These are phyloP conservation scores for Pleurotus eryngii DNA, from an alignment of 768 basidiomycete species.

Conservation along the genomic window DNA sequence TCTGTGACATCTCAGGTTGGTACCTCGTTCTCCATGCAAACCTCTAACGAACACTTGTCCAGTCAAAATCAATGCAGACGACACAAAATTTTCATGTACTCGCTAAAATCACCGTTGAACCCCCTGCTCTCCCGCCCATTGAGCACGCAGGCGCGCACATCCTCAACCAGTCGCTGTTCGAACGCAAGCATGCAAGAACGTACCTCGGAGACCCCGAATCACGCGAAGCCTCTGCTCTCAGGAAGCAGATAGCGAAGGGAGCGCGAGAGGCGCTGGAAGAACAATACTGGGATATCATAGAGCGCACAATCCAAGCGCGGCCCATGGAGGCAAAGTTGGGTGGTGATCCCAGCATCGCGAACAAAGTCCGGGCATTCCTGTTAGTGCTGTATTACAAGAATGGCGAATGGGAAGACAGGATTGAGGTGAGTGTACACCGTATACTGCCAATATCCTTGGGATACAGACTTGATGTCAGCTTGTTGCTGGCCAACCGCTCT, in stretches of 20 bases:
- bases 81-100: constrained; percentile 72
- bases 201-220: constrained; percentile 70
- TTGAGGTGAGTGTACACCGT: constrained; percentile 61
- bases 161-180: constrained; percentile 73
- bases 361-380: constrained; percentile 88
- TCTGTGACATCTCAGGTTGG: constrained; percentile 58
- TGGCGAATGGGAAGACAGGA: constrained; percentile 83
- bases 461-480: constrained; percentile 40
- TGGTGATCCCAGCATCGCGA: constrained; percentile 85
- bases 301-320: constrained; percentile 75
- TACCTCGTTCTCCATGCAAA: constrained; percentile 11
- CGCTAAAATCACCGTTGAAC: constrained; percentile 73
- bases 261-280: constrained; percentile 81
- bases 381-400: constrained; percentile 74
- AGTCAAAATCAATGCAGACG: constrained; percentile 57
- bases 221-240: constrained; percentile 60
- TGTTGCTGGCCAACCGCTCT: constrained; percentile 83
- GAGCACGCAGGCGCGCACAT: constrained; percentile 82
- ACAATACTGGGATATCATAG: constrained; percentile 83
- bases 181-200: constrained; percentile 77
- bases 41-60: neutral
- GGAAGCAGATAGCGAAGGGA: constrained; percentile 75
- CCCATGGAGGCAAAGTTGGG: constrained; percentile 86
- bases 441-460: neutral
- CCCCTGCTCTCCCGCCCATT: constrained; percentile 68